A percentile compares a stretch with the other conserved stretches of the same genome.
phyloP scores from a whole-genome alignment of 768 basidiomycete species.

The Rhodosporidiobolus sp. region DNA sequence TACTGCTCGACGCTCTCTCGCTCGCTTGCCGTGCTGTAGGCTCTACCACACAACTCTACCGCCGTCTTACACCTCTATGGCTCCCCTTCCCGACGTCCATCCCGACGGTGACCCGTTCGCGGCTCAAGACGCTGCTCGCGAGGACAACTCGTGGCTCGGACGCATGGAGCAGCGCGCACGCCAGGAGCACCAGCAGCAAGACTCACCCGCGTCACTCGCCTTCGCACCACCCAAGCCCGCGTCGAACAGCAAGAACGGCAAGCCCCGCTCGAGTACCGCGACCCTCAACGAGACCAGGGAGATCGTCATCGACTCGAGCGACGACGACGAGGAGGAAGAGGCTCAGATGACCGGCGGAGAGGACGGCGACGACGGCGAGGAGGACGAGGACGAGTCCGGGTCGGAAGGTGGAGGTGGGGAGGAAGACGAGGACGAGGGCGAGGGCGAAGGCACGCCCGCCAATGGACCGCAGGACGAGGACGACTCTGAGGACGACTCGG shows the following conservation, averaged over 20 bases:
- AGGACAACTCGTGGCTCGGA: constrained; percentile 11
- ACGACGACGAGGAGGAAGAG: constrained; percentile 17
- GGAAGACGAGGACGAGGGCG: constrained; percentile 2
- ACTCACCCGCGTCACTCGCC: neutral
- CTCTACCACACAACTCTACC: neutral
- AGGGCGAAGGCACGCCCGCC: neutral
- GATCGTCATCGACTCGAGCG: constrained; percentile 10
- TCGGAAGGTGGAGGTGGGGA: constrained; percentile 20
- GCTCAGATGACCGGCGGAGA: neutral
- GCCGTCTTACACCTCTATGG: neutral
- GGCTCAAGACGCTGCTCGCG: neutral
- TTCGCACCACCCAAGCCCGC: neutral
- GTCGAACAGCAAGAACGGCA: neutral
- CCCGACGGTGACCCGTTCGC: constrained; percentile 41
- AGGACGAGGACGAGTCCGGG: constrained; percentile 5
- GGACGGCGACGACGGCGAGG: constrained; percentile 9
- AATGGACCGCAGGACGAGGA: constrained; percentile 1
- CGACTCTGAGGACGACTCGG: constrained; percentile 13
- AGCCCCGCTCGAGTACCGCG: neutral
- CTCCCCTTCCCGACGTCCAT: constrained; percentile 20
- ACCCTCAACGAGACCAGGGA: constrained; percentile 2
- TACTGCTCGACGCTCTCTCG: too few relatives aligned
- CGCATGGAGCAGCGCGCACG: constrained; percentile 19
- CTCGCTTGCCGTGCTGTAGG: neutral
- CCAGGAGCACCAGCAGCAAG: neutral